Evolutionary conservation across 768 basidiomycete species (phyloP).

Genomic region (Cyclocybe cylindracea): DNA sequence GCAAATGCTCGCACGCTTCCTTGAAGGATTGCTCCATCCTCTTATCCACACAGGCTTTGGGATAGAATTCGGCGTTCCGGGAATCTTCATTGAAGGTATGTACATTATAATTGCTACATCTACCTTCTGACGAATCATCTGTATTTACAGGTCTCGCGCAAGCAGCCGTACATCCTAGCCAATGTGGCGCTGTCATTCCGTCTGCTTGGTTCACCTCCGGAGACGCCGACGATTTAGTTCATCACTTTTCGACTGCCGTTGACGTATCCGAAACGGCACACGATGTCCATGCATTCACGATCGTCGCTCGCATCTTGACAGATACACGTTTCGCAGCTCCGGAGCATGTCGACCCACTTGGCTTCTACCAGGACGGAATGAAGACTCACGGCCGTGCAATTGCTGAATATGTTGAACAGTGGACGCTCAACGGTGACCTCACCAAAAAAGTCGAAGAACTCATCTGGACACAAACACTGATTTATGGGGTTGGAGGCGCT

Average conservation of each 20-base stretch:
- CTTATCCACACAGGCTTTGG: conserved; percentile 62
- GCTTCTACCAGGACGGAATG: conserved; percentile 5
- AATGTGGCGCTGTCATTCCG: conserved; percentile 5
- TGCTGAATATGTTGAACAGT: conserved; percentile 8
- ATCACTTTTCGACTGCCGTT: no score
- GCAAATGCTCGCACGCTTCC: conserved; percentile 41
- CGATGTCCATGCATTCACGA: conserved; percentile 14
- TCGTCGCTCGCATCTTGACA: conserved; percentile 8
- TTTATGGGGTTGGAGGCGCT: conserved; percentile 11
- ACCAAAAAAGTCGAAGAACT: conserved; percentile 14
- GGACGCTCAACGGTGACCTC: conserved; percentile 9
- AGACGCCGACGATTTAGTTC: no score
- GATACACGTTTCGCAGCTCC: conserved; percentile 5
- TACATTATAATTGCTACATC: background rate
- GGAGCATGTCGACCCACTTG: background rate
- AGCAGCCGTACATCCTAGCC: conserved; percentile 11
- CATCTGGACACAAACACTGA: conserved; percentile 6
- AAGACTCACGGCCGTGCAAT: conserved; percentile 2
- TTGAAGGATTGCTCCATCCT: conserved; percentile 61
- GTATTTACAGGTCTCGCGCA: conserved; percentile 18
- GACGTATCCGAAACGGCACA: no score
- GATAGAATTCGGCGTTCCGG: conserved; percentile 50
- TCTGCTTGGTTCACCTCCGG: conserved; percentile 6
- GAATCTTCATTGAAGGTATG: conserved; percentile 19
- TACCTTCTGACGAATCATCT: background rate